Evolutionary conservation across 495 filamentous ascomycete species (phyloP), one percentile per base, ranked within the genome.

Genomic region (Clavariopsis aquatica): DNA sequence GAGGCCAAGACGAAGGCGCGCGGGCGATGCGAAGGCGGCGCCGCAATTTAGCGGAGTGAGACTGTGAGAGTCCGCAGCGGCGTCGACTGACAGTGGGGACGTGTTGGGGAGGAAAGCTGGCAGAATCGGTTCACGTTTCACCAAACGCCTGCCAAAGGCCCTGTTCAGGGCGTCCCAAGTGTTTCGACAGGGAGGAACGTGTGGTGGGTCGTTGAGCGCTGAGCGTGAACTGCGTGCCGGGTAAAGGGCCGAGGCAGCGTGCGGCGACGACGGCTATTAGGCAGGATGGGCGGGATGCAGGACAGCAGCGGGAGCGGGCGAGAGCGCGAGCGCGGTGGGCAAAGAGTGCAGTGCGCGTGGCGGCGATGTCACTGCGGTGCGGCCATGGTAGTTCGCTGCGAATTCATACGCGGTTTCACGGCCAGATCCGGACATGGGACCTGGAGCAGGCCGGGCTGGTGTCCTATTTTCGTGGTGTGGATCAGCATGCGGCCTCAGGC

Each of bases 51-150:
- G 24, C 47, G 23, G 36, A 13, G 60, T 46, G 36, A 24, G 31
- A 38, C 15, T 20, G 51, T 9, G 60, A n/a, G n/a, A n/a, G n/a
- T n/a, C 52, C 31, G n/a, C 52, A 27, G 19, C 22, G 26, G 60
- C 20, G 31, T n/a, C 31, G 36, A 20, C 8, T n/a, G 31, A 53
- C 38, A 6, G 38, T 45, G 41, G 26, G 51, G 27, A 0, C 8
- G 2, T 13, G 52, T 22, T 34, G 38, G 26, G 45, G 12, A 38
- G 2, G 17, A 17, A 27, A 52, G 55, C 7, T n/a, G 23, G 45
- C 31, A 57, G 62, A 65, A 53, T 28, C 68, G 43, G 60, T 60
- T 64, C 58, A 62, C 56, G 68, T 70, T 70, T 70, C 68, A 70
- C 68, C 59, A 67, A 70, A 64, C 68, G 68, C 68, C 49, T 63